Evolutionary conservation across 805 yeast species (phyloP).

Genomic region (Schwanniomyces polymorphus): DNA sequence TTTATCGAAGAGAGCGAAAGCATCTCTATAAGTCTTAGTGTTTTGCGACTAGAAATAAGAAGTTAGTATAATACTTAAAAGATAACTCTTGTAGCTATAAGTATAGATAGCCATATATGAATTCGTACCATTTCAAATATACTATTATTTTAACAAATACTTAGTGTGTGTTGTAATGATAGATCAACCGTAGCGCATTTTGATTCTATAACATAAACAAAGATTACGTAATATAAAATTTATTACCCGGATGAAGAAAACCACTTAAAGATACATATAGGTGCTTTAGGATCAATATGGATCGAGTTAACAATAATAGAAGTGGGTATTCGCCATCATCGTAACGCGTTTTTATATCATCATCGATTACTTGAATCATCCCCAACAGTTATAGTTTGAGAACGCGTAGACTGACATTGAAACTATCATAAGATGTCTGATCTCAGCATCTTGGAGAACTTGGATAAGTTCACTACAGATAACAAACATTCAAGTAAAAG

Average conservation of each 20-base stretch:
- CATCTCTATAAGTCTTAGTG: constrained; percentile 71
- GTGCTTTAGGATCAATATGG: background rate
- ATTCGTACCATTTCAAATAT: background rate
- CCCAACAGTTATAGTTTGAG: background rate
- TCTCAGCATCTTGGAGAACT: constrained; percentile 6
- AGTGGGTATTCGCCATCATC: no score
- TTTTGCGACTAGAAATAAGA: constrained; percentile 32
- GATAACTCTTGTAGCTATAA: background rate
- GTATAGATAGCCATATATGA: background rate
- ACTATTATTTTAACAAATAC: background rate
- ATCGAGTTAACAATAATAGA: no score
- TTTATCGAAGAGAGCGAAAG: constrained; percentile 94
- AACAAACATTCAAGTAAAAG: background rate
- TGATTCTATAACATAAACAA: constrained; percentile 3
- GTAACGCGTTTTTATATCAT: background rate
- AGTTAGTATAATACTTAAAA: background rate
- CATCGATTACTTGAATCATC: background rate
- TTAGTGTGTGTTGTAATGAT: background rate
- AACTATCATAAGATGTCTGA: constrained; percentile 2
- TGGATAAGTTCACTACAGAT: constrained; percentile 3
- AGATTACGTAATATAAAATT: background rate
- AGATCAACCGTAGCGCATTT: constrained; percentile 1
- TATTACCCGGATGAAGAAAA: constrained; percentile 1
- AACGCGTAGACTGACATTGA: background rate
- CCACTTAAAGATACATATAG: background rate